phyloP scores from a whole-genome alignment of 306 rosid species.

The Cercis canadensis region DNA sequence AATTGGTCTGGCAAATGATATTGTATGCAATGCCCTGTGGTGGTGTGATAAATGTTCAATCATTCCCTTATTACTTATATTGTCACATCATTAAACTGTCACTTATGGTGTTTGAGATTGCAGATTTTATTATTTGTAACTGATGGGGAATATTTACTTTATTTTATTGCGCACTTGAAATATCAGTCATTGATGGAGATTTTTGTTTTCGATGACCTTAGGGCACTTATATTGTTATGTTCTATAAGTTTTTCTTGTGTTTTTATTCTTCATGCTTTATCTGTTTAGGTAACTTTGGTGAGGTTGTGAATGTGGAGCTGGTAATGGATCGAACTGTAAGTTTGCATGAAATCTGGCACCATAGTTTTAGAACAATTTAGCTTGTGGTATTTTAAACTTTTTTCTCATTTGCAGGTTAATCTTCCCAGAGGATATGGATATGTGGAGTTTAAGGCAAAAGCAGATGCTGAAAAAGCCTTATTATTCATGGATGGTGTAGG shows the following conservation, averaged over 20 bases:
- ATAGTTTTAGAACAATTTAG: constrained; percentile 4
- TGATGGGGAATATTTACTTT: neutral
- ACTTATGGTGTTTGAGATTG: neutral
- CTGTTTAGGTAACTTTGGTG: constrained; percentile 79
- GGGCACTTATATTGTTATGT: neutral
- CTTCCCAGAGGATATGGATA: constrained; percentile 97
- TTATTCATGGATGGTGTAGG: constrained; percentile 94
- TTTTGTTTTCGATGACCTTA: neutral
- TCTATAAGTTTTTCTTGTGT: constrained; percentile 17
- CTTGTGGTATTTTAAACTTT: constrained; percentile 6
- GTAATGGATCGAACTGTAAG: constrained; percentile 93
- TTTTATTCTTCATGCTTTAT: neutral
- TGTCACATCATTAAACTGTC: neutral
- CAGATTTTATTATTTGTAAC: constrained; percentile 4
- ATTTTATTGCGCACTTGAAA: constrained; percentile 3
- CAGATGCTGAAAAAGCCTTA: constrained; percentile 89
- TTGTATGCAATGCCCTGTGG: constrained; percentile 5
- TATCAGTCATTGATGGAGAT: neutral
- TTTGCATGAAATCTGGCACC: constrained; percentile 32
- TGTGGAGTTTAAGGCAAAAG: constrained; percentile 90
- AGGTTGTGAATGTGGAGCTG: constrained; percentile 89
- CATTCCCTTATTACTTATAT: neutral
- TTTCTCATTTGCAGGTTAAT: constrained; percentile 65
- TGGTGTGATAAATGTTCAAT: no score
- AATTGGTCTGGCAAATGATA: constrained; percentile 3